Conservation (phyloP, 768 basidiomycete genomes). For the Omphalotus guepiniiformis region DNA sequence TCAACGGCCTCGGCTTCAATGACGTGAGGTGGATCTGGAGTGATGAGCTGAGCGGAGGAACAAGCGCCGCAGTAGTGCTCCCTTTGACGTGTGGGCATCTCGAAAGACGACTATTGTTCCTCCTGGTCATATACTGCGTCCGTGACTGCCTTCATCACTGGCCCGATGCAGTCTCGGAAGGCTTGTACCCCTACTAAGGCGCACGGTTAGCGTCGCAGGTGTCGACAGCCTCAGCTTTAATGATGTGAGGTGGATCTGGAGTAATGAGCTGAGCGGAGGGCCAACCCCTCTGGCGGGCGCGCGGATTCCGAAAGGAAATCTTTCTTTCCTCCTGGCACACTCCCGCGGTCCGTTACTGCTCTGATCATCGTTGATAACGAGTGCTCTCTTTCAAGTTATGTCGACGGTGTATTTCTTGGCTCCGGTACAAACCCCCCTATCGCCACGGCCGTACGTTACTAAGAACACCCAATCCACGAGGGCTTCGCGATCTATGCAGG, state of each 20-base stretch:
- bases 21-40: constrained; percentile 31
- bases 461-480: neutral
- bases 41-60: constrained; percentile 11
- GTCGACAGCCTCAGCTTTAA: constrained; percentile 14
- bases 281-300: constrained; percentile 14
- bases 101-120: constrained; percentile 20
- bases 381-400: constrained; percentile 24
- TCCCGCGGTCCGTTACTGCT: constrained; percentile 17
- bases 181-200: too few relatives aligned
- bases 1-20: constrained; percentile 15
- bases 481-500: constrained; percentile 5
- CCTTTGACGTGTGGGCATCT: constrained; percentile 24
- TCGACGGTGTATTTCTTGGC: constrained; percentile 22
- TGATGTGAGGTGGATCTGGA: constrained; percentile 27
- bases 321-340: constrained; percentile 18
- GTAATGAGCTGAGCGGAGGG: constrained; percentile 9
- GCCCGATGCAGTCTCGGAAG: constrained; percentile 11
- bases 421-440: neutral
- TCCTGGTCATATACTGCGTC: constrained; percentile 18
- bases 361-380: constrained; percentile 25
- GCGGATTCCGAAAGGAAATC: constrained; percentile 26
- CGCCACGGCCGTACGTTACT: constrained; percentile 1
- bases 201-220: constrained; percentile 19
- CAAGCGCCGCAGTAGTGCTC: constrained; percentile 8
- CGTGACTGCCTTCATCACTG: too few relatives aligned